These are phyloP conservation scores for Sporothrix inflata DNA, from an alignment of 2,329 filamentous ascomycete genomes.

Conservation along the genomic window DNA sequence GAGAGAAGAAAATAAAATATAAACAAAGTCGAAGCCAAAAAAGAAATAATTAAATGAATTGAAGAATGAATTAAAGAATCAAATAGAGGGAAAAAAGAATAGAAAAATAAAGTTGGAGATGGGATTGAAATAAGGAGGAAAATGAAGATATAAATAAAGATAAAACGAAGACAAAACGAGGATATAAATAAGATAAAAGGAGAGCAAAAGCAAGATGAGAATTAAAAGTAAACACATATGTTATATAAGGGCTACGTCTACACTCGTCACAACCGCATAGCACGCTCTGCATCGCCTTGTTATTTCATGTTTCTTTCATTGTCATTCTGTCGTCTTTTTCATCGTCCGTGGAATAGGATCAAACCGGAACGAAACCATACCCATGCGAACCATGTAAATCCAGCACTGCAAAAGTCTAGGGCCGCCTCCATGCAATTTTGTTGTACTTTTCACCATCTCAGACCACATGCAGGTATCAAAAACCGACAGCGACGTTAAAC, in stretches of 20 bases:
- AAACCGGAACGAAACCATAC: not conserved
- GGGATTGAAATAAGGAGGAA: too few relatives aligned
- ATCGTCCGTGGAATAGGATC: not conserved
- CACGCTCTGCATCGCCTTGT: not conserved
- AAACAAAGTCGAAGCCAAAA: too few relatives aligned
- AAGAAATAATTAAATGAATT: too few relatives aligned
- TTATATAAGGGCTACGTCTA: too few relatives aligned
- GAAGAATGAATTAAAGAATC: too few relatives aligned
- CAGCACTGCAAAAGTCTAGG: not conserved
- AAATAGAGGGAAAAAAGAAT: too few relatives aligned
- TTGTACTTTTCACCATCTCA: not conserved
- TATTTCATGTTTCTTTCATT: conserved; percentile 13
- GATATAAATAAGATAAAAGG: too few relatives aligned
- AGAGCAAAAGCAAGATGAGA: too few relatives aligned
- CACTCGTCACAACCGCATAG: not conserved
- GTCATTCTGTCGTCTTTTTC: conserved; percentile 19
- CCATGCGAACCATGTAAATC: not conserved
- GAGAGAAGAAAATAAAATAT: not conserved
- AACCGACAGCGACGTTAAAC: not conserved
- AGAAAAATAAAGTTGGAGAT: too few relatives aligned
- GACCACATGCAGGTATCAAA: conserved; percentile 14
- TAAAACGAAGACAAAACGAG: too few relatives aligned
- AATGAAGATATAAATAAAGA: too few relatives aligned
- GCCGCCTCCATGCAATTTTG: not conserved
- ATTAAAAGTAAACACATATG: too few relatives aligned